Evolutionary conservation across 495 filamentous ascomycete species (phyloP), one percentile per base, ranked within the genome.

Genomic region (Tetracladium marchalianum): DNA sequence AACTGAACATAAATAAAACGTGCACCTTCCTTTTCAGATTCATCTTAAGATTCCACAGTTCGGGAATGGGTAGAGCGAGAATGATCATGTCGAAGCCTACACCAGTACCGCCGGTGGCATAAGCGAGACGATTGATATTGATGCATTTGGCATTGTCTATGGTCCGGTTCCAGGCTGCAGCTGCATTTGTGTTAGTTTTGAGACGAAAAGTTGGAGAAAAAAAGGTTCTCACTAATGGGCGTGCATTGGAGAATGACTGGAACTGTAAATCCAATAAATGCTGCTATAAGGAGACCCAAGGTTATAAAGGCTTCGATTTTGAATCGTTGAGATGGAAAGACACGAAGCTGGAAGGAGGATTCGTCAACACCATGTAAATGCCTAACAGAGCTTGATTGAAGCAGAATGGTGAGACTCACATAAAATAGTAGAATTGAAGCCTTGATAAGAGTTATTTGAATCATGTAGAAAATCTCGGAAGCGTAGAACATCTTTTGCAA

Each of bases 1-100:
- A 47, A 31, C 56, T 59, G 52, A 70, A 70, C 64, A 70, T 70
- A 50, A 62, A 39, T 11, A 65, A 55, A 44, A 67, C 62, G 24
- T 54, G 55, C 2, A 64, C 13, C 43, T 59, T 67, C 44, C 59
- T 59, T 40, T 56, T 56, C 45, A 37, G 31, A 2, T 58, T 56
- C 18, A 62, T 47, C 19, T 65, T 57, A 13, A 70, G 54, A 4
- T 41, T 46, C 32, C 57, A 49, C 8, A 67, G 15, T 1, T 58
- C 46, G 5, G 64, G 66, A 0, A 70, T 52, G 11, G 67, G 67
- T 32, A 70, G 53, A 2, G 56, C 31, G 16, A 70, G 53, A 44
- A 68, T 64, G 17, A 60, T 43, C 5, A 67, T 19, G 43, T 70
- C 67, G 18, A 66, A 54, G 3, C 50, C 54, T 42, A 68, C 68